Evolutionary conservation across 176 grass and related monocot genomes (phyloP), one percentile per base, ranked within the genome.

Genomic region (Tillandsia leiboldiana): DNA sequence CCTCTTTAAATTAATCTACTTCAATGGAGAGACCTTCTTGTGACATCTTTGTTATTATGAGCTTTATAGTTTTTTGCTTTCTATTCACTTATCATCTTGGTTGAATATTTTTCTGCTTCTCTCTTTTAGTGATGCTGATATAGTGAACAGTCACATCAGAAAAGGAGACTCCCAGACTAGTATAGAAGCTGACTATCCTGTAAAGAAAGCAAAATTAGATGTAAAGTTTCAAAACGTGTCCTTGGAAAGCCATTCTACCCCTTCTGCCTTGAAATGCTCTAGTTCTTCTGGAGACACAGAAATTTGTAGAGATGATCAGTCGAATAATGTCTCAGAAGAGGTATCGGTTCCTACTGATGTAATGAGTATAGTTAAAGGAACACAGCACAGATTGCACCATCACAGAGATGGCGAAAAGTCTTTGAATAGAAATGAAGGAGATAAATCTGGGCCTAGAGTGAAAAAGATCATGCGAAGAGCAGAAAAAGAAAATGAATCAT

Each of bases 401-500:
- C 79, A 82, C 71, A 81, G 80, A 87, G 82, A 59, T 71, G 20
- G 72, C 14, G 82, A 72, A 56, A 81, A 76, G 9, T 80, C 72
- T 76, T 71, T 77, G 71, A 85, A 79, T 42, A 84, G 75, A 79
- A 90, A 77, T 71, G 78, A 70, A 81, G 88, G 83, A 64, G 74
- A 83, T 48, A 83, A 87, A 65, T 33, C 76, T 73, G 86, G 89
- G 67, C 74, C 85, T 65, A 83, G 93, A 83, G 77, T 91, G 73
- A 97, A 91, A 81, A 97, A 90, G 77, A 97, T 97, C 72, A 85
- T 97, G 64, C 86, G 82, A 49, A 85, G 79, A 66, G 75, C 75
- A 72, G 81, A 77, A 86, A 82, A 90, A 59, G 78, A 82, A 51
- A 83, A 88, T 49, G 81, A 83, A 81, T 89, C 87, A 77, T 76